Conservation (phyloP, 352 stramenopile genomes). For the Phytophthora quininea region DNA sequence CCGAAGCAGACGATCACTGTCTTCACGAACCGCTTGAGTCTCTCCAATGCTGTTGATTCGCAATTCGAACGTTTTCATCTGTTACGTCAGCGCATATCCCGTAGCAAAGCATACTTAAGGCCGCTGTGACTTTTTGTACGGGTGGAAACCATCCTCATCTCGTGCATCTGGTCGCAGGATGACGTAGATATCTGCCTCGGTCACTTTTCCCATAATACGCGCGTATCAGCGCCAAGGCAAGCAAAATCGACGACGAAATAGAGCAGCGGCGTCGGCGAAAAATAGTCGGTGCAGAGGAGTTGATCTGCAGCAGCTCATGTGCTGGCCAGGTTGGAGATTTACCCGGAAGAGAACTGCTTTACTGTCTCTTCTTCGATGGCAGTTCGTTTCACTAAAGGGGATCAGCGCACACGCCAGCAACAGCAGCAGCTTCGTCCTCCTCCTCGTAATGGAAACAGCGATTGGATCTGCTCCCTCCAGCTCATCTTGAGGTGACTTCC, state of each 20-base stretch:
- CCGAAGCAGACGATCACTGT: conserved; percentile 16
- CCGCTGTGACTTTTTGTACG: conserved; percentile 21
- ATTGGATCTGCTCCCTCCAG: not conserved
- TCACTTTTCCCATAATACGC: not conserved
- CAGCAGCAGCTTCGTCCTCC: not conserved
- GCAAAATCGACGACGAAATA: conserved; percentile 13
- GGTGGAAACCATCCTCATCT: conserved; percentile 9
- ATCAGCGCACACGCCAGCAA: not conserved
- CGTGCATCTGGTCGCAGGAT: conserved; percentile 13
- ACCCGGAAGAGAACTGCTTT: not conserved
- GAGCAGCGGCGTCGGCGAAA: not conserved
- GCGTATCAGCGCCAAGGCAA: conserved; percentile 3
- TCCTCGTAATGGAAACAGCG: not conserved
- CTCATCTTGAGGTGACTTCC: not conserved
- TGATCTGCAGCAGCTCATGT: conserved; percentile 2
- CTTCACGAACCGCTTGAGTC: conserved; percentile 3
- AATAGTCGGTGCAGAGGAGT: conserved; percentile 15
- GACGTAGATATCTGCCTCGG: conserved; percentile 2
- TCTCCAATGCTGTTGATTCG: conserved; percentile 14
- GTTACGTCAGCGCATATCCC: conserved; percentile 10
- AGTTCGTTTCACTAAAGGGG: not conserved
- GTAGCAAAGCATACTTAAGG: conserved; percentile 22
- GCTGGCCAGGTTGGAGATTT: not conserved
- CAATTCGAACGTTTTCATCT: conserved; percentile 19
- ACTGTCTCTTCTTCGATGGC: not conserved